Base-by-base conservation (phyloP, 257 asterid species). In the Galeopsis tetrahit region DNA sequence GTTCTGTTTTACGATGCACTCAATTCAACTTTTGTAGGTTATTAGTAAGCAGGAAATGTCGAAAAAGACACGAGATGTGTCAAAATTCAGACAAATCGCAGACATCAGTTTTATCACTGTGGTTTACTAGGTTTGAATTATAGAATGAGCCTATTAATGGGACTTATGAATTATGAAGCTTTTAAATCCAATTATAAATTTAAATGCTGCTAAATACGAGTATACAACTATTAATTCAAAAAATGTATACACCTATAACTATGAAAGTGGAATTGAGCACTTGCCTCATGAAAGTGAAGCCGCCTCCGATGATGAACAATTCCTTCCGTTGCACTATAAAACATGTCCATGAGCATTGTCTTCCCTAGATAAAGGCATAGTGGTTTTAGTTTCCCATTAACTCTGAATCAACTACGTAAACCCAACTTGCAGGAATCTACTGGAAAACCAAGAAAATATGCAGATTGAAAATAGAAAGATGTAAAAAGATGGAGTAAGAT, bases 331-430 rank as follows among this genome's bases (percentile, higher is more conserved):
- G 97, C 87, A 71, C 92, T 70, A 69, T 82, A 89, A 86, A 94
- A 91, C 92, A 91, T 86, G 85, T 94, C 98, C 99, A 94, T 94
- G 66, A 94, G 97, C 98, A 94, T 94, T 62, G 98, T 94, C 88
- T 94, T 94, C 68, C 98, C 98, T 94, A 61, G 66, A 85, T 49
- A 77, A 77, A 80, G 55, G 60, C 76, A 56, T 75, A 74, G 70
- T 21, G 55, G 73, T 69, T 80, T 88, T 78, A 82, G 77, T 72
- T 71, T 49, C 68, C 63, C 51, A 71, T 35, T 61, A 10, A 46
- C 13, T 56, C 35, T n/a, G 43, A 63, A 4, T 36, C 53, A 67
- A 51, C 28, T 36, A 63, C 8, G 10, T 35, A 42, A 80, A 40
- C 55, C 46, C 44, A 66, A 71, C 15, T 64, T 51, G 74, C 71